Percentiles rank a stretch among this genome's conserved stretches.
phyloP scores from a whole-genome alignment of 139 green algal genomes.

The Chlamydomonas incerta region DNA sequence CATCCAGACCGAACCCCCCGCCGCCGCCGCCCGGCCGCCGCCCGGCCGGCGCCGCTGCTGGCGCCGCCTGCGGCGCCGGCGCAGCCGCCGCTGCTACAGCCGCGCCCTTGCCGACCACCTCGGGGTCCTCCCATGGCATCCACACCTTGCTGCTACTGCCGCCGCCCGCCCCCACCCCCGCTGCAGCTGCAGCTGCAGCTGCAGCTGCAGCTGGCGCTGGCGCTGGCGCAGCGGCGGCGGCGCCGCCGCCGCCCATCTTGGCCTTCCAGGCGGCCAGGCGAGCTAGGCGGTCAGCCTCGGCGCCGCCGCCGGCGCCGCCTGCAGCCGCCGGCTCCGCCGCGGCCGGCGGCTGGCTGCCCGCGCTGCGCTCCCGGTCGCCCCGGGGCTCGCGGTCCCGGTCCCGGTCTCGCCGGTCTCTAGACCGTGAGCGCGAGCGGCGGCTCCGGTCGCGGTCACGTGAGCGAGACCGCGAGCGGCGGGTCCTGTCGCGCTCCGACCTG shows the following conservation, averaged over 20 bases:
- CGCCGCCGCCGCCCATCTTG: neutral
- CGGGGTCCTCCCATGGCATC: constrained; percentile 71
- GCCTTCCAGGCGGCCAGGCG: constrained; percentile 59
- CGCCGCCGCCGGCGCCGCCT: neutral
- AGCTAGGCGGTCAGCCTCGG: constrained; percentile 39
- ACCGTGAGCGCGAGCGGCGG: neutral
- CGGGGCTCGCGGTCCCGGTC: neutral
- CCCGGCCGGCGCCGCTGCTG: neutral
- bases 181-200: neutral
- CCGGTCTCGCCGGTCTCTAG: too few species aligned
- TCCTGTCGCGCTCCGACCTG: neutral
- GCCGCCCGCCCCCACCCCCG: neutral
- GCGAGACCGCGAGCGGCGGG: constrained; percentile 15
- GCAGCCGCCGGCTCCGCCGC: neutral
- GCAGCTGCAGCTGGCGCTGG: neutral
- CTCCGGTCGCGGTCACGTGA: neutral
- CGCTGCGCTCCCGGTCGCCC: neutral
- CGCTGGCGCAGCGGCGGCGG: neutral
- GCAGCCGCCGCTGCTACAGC: constrained; percentile 8
- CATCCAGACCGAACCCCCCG: neutral
- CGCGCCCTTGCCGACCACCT: neutral
- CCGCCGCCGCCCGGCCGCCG: neutral
- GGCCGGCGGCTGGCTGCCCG: too few species aligned
- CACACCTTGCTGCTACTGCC: constrained; percentile 18
- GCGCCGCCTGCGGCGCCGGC: neutral